These are phyloP conservation scores for Nicotiana tabacum DNA, from an alignment of 257 asterid species.

Conservation along the genomic window DNA sequence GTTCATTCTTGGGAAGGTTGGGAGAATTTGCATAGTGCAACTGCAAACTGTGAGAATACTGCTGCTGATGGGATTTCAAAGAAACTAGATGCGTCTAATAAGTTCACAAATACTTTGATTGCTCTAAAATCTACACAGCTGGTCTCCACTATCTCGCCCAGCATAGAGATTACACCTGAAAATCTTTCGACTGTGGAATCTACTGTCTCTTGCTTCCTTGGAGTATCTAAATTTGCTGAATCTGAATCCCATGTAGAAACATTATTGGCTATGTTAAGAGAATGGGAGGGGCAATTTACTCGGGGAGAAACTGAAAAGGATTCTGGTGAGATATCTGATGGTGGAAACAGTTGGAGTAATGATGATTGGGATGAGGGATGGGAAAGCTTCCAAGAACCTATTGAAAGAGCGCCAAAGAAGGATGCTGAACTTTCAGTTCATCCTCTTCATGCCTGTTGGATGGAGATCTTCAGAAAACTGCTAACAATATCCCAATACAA, in stretches of 20 bases:
- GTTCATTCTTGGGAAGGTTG: constrained; percentile 93
- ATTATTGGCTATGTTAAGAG: constrained; percentile 60
- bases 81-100: constrained; percentile 37
- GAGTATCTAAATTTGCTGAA: constrained; percentile 49
- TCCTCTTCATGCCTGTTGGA: constrained; percentile 84
- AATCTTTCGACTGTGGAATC: constrained; percentile 61
- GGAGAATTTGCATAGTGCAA: constrained; percentile 45
- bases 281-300: constrained; percentile 79
- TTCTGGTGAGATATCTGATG: constrained; percentile 40
- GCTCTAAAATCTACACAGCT: constrained; percentile 85
- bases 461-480: constrained; percentile 45
- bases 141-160: constrained; percentile 60
- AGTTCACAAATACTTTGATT: constrained; percentile 59
- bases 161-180: constrained; percentile 57
- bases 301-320: constrained; percentile 25
- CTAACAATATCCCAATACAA: constrained; percentile 29
- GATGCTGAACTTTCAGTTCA: constrained; percentile 31
- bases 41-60: constrained; percentile 20
- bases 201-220: constrained; percentile 72
- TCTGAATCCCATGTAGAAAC: constrained; percentile 42
- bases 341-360: constrained; percentile 53
- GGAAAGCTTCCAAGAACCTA: constrained; percentile 85
- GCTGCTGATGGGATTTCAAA: constrained; percentile 30
- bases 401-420: constrained; percentile 43
- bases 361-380: constrained; percentile 99